phyloP scores from a whole-genome alignment of 2,329 filamentous ascomycete genomes.

The Aspergillus japonicus region DNA sequence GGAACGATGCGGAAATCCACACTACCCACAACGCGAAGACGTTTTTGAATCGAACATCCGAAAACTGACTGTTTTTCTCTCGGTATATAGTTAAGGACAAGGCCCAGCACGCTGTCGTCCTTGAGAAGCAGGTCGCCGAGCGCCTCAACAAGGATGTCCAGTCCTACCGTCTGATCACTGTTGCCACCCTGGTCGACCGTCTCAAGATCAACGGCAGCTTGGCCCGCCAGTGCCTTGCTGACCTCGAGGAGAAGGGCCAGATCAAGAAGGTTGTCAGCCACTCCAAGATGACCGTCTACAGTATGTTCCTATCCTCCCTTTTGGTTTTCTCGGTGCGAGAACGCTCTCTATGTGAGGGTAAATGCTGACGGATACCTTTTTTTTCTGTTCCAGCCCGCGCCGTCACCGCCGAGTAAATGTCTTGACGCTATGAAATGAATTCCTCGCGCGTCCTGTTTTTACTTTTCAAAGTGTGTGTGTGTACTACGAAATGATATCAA shows the following conservation, averaged over 20 bases:
- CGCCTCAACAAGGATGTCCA: slow-evolving; percentile 99
- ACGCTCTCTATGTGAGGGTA: too few relatives aligned
- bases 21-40: too few relatives aligned
- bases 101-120: slow-evolving; percentile 96
- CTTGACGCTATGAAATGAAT: slow-evolving; percentile 29
- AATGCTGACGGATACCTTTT: slow-evolving; percentile 6
- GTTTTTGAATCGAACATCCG: background rate
- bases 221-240: slow-evolving; percentile 81
- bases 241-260: slow-evolving; percentile 96
- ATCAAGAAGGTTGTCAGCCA: slow-evolving; percentile 98
- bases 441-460: slow-evolving; percentile 38
- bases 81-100: slow-evolving; percentile 94
- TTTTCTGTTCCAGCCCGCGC: slow-evolving; percentile 38
- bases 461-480: slow-evolving; percentile 18
- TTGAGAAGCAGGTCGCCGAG: slow-evolving; percentile 96
- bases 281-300: slow-evolving; percentile 99
- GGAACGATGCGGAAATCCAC: too few relatives aligned
- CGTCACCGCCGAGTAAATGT: slow-evolving; percentile 47
- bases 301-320: slow-evolving; percentile 50
- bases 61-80: slow-evolving; percentile 19
- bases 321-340: background rate
- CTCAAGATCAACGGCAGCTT: slow-evolving; percentile 99
- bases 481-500: slow-evolving; percentile 41
- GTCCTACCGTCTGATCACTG: slow-evolving; percentile 98
- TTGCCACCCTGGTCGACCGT: slow-evolving; percentile 97